These are phyloP conservation scores for Chlamydomonas sp. DNA, from an alignment of 139 green algal genomes.

Conservation along the genomic window DNA sequence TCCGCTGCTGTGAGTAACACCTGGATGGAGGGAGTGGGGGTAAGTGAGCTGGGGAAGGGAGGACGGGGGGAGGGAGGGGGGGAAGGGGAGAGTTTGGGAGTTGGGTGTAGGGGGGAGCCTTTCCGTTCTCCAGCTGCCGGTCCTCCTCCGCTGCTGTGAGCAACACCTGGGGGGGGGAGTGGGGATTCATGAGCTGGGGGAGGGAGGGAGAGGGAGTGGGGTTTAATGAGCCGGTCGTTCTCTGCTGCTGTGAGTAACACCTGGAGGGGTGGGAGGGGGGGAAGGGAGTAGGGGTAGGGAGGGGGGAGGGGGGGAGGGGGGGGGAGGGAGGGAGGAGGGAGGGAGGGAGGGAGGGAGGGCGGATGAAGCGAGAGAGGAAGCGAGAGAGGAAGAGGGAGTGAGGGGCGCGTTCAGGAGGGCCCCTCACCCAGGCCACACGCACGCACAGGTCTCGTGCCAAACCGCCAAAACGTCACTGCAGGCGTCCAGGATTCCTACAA, in stretches of 20 bases:
- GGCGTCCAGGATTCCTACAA: too few relatives aligned
- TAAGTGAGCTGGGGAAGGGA: neutral
- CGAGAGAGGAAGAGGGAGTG: too few relatives aligned
- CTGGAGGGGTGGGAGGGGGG: neutral
- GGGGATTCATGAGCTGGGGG: neutral
- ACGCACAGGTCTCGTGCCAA: too few relatives aligned
- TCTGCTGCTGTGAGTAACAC: slow-evolving; percentile 3
- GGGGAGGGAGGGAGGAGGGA: too few relatives aligned
- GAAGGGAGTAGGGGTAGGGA: neutral
- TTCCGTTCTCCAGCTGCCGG: slow-evolving; percentile 27
- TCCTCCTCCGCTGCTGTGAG: slow-evolving; percentile 14
- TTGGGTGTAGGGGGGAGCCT: too few relatives aligned
- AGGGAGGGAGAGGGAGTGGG: too few relatives aligned
- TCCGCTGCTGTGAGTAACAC: slow-evolving; percentile 3
- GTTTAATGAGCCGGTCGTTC: slow-evolving; percentile 9
- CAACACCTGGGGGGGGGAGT: neutral
- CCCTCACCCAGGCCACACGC: too few relatives aligned
- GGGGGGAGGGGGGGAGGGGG: neutral
- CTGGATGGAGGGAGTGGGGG: neutral
- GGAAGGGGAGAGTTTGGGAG: too few relatives aligned
- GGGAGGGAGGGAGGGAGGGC: too few relatives aligned
- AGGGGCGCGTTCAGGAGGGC: too few relatives aligned
- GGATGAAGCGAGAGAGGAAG: too few relatives aligned
- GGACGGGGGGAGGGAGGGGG: neutral
- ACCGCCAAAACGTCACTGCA: too few relatives aligned